phyloP scores from a whole-genome alignment of 2,329 filamentous ascomycete species.

The Exophiala spinifera region DNA sequence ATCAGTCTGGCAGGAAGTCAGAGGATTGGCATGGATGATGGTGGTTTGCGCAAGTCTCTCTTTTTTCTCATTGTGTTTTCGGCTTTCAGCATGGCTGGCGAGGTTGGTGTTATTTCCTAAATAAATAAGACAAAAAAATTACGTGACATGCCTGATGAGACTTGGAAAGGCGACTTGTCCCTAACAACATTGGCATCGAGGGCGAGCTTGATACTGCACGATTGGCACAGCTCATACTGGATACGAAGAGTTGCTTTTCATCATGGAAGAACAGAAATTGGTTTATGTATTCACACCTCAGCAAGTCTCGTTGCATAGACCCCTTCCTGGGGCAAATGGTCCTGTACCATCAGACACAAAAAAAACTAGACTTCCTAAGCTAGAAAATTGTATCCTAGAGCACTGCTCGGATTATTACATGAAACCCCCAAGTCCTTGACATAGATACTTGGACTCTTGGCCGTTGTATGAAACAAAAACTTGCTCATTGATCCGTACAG shows the following conservation, averaged over 20 bases:
- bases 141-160: constrained; percentile 2
- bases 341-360: constrained; percentile 22
- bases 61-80: constrained; percentile 8
- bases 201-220: background rate
- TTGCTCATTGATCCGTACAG: too few relatives aligned
- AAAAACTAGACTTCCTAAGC: constrained; percentile 15
- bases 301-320: constrained; percentile 12
- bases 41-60: constrained; percentile 10
- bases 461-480: too few relatives aligned
- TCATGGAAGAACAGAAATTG: constrained; percentile 8
- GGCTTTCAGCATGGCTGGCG: constrained; percentile 1
- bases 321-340: background rate
- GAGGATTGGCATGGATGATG: constrained; percentile 11
- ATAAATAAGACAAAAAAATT: constrained; percentile 1
- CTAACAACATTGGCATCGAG: constrained; percentile 7
- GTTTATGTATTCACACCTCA: constrained; percentile 14
- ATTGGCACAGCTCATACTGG: constrained; percentile 2
- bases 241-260: background rate
- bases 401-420: background rate
- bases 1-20: constrained; percentile 25
- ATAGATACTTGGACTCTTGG: background rate
- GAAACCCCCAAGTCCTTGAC: background rate
- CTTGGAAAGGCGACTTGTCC: constrained; percentile 5
- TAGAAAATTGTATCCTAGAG: constrained; percentile 21
- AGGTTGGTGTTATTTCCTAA: background rate